Evolutionary conservation across 192 early-diverging fungal genomes (phyloP), one percentile per base, ranked within the genome.

Genomic region (Coemansia sp.): DNA sequence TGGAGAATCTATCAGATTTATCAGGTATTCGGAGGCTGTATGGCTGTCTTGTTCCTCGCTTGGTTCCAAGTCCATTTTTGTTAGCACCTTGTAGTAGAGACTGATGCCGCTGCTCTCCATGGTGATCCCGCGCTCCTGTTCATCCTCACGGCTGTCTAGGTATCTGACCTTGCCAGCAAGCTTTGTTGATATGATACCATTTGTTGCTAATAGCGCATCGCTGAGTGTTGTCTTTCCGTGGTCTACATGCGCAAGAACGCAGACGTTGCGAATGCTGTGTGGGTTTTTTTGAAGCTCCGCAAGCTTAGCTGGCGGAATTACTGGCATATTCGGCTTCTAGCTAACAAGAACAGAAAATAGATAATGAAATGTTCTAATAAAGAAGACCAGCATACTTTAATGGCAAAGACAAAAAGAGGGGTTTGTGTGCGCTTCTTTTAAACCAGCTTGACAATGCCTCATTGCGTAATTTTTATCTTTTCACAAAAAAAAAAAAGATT

Each of bases 191-290:
- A 99, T 98, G 78, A 99, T 98, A 49, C 98, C 97, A 75, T 99
- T 99, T 12, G 95, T 94, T n/a, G 98, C 92, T 7, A 99, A 74
- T 13, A 99, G 82, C 6, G 91, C 92, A 68, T 99, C 98, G 32
- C 94, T 94, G 11, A 99, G 88, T 8, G 98, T 98, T 8, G 98
- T 99, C 74, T 99, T 99, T 67, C 93, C 95, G 80, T 97, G 95
- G 85, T 98, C 98, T 37, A 99, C 98, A 70, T 99, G 98, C 1
- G 98, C 98, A 32, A 99, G 81, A 55, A 99, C 98, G 76, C 97
- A 98, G 49, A 99, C 92, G 74, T 99, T 99, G 61, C 98, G 86
- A 41, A 98, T 94, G 63, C 88, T 84, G 48, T 78, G 73, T 26
- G 84, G 73, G 66, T 88, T 88, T 7, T 76, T 82, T 66, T 95